Evolutionary conservation across 2,329 filamentous ascomycete genomes (phyloP).

Genomic region (Pseudogymnoascus sp.): DNA sequence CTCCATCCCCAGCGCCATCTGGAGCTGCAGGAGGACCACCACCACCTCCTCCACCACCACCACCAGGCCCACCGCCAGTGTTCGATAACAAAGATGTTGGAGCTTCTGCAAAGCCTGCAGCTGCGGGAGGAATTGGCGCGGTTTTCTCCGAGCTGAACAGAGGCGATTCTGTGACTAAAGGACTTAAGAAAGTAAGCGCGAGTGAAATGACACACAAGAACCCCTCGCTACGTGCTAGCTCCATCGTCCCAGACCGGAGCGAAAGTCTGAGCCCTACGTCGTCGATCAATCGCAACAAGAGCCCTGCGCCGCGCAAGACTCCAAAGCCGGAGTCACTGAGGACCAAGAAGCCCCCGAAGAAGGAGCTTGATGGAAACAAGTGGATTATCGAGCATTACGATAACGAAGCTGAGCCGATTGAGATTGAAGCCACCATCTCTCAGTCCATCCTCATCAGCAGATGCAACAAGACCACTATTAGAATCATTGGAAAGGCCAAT

Average conservation of each 20-base stretch:
- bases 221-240: conserved; percentile 68
- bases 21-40: conserved; percentile 49
- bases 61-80: conserved; percentile 60
- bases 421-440: conserved; percentile 71
- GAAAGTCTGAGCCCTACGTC: conserved; percentile 43
- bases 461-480: conserved; percentile 84
- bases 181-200: conserved; percentile 86
- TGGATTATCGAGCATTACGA: conserved; percentile 97
- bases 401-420: conserved; percentile 61
- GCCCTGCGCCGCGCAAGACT: conserved; percentile 79
- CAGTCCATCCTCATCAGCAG: conserved; percentile 89
- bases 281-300: conserved; percentile 59
- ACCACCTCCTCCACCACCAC: conserved; percentile 64
- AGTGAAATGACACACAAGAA: conserved; percentile 99
- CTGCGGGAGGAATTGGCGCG: conserved; percentile 63
- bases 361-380: conserved; percentile 80
- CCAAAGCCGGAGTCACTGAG: conserved; percentile 82
- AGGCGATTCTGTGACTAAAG: conserved; percentile 78
- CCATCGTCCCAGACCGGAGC: conserved; percentile 56
- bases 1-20: conserved; percentile 43
- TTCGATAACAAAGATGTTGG: conserved; percentile 44
- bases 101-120: conserved; percentile 29
- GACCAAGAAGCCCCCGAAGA: conserved; percentile 70
- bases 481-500: conserved; percentile 88
- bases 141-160: conserved; percentile 90